phyloP scores from a whole-genome alignment of 768 basidiomycete species.

The Russula sp. region DNA sequence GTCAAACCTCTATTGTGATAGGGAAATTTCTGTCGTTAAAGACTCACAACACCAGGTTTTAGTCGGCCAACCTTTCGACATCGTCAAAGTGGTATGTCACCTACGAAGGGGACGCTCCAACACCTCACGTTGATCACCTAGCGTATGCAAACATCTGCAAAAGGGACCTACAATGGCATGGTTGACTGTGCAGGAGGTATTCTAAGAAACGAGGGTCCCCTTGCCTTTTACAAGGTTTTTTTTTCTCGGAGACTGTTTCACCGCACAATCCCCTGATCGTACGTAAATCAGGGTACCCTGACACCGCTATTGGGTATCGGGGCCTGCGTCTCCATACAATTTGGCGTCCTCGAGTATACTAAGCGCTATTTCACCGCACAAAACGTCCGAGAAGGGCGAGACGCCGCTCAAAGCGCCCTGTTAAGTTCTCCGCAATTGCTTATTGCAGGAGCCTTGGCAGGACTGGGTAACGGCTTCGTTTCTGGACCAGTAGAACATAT shows the following conservation, averaged over 20 bases:
- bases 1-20: slow-evolving; percentile 32
- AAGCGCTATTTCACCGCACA: slow-evolving; percentile 71
- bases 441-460: slow-evolving; percentile 74
- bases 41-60: slow-evolving; percentile 49
- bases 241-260: slow-evolving; percentile 1
- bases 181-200: slow-evolving; percentile 87
- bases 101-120: slow-evolving; percentile 9
- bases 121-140: slow-evolving; percentile 29
- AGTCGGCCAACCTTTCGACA: slow-evolving; percentile 94
- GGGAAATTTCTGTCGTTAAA: slow-evolving; percentile 11
- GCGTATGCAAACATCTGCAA: slow-evolving; percentile 93
- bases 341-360: slow-evolving; percentile 79
- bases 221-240: slow-evolving; percentile 90
- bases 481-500: slow-evolving; percentile 97
- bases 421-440: slow-evolving; percentile 64
- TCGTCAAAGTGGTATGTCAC: slow-evolving; percentile 85
- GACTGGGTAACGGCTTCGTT: slow-evolving; percentile 85
- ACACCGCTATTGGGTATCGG: slow-evolving; percentile 90
- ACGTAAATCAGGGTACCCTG: slow-evolving; percentile 63
- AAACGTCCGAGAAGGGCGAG: slow-evolving; percentile 53
- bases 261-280: neutral
- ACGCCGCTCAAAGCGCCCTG: slow-evolving; percentile 58
- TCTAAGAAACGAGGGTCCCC: slow-evolving; percentile 82
- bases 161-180: slow-evolving; percentile 86
- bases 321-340: slow-evolving; percentile 93